Evolutionary conservation across 2,329 filamentous ascomycete species (phyloP).

Genomic region (Decorospora gaudefroyi): DNA sequence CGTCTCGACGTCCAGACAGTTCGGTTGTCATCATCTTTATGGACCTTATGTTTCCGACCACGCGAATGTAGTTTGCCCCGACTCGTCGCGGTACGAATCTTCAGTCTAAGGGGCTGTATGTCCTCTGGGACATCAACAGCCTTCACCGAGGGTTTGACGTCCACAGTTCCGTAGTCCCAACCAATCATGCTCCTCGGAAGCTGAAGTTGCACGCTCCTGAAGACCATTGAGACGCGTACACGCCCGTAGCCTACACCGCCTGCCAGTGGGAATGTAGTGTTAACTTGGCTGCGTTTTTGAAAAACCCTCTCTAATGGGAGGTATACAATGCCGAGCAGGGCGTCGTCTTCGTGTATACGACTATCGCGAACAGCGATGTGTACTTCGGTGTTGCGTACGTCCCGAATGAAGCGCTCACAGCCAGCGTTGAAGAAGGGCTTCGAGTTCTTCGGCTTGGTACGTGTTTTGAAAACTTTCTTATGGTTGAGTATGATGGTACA

Average conservation of each 20-base stretch:
- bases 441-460: slow-evolving; percentile 76
- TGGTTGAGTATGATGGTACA: slow-evolving; percentile 76
- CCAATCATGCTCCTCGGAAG: slow-evolving; percentile 63
- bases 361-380: slow-evolving; percentile 70
- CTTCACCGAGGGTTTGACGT: slow-evolving; percentile 61
- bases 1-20: slow-evolving; percentile 59
- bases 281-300: slow-evolving; percentile 65
- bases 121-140: slow-evolving; percentile 57
- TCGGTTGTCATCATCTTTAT: slow-evolving; percentile 42
- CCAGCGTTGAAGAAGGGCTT: slow-evolving; percentile 81
- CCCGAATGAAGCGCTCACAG: slow-evolving; percentile 71
- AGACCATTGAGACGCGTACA: slow-evolving; percentile 71
- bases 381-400: slow-evolving; percentile 69
- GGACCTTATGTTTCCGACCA: slow-evolving; percentile 31
- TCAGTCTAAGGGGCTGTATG: slow-evolving; percentile 59
- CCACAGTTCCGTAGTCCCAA: slow-evolving; percentile 73
- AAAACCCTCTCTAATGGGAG: slow-evolving; percentile 67
- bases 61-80: slow-evolving; percentile 62
- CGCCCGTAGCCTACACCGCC: slow-evolving; percentile 75
- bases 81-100: slow-evolving; percentile 63
- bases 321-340: slow-evolving; percentile 71
- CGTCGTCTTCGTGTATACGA: slow-evolving; percentile 69
- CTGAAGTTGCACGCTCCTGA: slow-evolving; percentile 69
- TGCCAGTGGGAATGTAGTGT: slow-evolving; percentile 67
- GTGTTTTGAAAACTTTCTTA: slow-evolving; percentile 68